Base-by-base conservation (phyloP, 495 filamentous ascomycete species). In the Neurospora sp. region DNA sequence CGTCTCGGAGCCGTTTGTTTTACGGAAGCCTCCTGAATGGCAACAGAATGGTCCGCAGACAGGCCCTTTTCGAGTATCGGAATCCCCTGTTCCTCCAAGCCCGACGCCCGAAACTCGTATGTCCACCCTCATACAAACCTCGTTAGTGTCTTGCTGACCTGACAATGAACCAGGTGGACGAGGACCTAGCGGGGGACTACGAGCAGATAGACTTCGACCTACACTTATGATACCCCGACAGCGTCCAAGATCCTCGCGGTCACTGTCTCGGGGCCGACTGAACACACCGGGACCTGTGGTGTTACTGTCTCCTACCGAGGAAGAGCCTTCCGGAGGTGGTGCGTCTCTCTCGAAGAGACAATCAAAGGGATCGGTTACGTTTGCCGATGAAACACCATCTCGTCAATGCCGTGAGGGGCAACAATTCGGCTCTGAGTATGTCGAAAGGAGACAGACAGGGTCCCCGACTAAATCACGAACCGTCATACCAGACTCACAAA, bases 251-350 rank as follows among this genome's bases (percentile, higher is more conserved):
- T 68, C 39, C 16, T 53, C 70, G 20, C 73, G 76, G 38, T 73
- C 76, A 9, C 68, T 72, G 10, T 75, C 76, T 6, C 59, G 69
- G 18, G 61, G 53, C 4, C 73, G 71, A 8, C 40, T 44, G 10
- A 68, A 44, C 14, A 31, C 69, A 3, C 73, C 73, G n/a, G 18
- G 53, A 35, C 73, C 79, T 7, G 18, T 78, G 40, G 53, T 70
- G n/a, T n/a, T 80, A 39, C 46, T 82, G 18, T 82, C 80, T 4
- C 80, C 79, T n/a, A 77, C 80, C 16, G 72, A 69, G n/a, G 80
- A 82, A 31, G 80, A 82, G 69, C 53, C 79, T 16, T 27, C 73
- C 4, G 53, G 22, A 5, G 7, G 53, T 65, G 53, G 27, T 18
- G 53, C 27, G 7, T 65, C 27, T 35, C 53, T 65, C 6, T 65